Base-by-base conservation (phyloP, 441 rosid species). In the Populus trichocarpa region DNA sequence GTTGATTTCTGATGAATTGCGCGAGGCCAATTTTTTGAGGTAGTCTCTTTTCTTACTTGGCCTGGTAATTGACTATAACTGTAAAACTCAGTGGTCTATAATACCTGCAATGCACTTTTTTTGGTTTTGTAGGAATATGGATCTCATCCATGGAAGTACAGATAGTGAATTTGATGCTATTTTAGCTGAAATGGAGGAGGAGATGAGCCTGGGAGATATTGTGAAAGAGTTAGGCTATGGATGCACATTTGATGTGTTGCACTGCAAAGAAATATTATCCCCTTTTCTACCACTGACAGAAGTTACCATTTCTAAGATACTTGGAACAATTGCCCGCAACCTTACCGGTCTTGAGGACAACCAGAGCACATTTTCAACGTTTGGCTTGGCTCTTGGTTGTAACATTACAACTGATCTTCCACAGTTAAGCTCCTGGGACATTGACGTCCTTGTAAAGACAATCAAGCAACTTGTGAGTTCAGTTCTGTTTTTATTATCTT, bases 221-320 rank as follows among this genome's bases (percentile, higher is more conserved):
- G 84, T 94, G 84, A 93, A 85, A 88, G 98, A 97, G 81, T 82
- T 97, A 80, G 99, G 99, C 77, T 93, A 87, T 85, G 98, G 94
- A 69, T 89, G 96, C 89, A 93, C 98, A 6, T 86, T 86, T 86
- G 97, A 90, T 86, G 86, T 80, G 77, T 69, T 83, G 53, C 97
- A 87, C 63, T 97, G 98, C 87, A 88, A 84, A 82, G 93, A 97
- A 79, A 89, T 95, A 78, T 86, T 97, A 75, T 89, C 99, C 77
- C 87, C 80, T 67, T 92, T 94, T 75, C 77, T 81, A 57, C 98
- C 99, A 0, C 70, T 97, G 83, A 87, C 84, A 18, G 99, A 94
- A 87, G 84, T 83, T 72, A 89, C 93, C 26, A 82, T 97, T 61
- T 81, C 99, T 20, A 93, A 79, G 88, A 83, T 97, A 83, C 86